Conservation (phyloP, 106 monocot genomes). For the Apostasia shenzhenica region DNA sequence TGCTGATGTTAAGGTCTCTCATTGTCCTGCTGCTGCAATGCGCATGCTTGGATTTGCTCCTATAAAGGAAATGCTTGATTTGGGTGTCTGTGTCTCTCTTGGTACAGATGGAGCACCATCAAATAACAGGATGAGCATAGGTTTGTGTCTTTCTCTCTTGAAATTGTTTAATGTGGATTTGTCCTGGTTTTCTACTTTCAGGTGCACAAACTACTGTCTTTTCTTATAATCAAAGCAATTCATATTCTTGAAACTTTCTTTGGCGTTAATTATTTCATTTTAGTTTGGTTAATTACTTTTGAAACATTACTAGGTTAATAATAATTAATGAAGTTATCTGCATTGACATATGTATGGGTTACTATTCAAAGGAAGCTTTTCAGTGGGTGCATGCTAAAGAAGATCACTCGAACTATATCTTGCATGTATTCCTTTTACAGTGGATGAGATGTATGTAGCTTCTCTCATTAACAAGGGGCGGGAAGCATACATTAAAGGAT, state of each 20-base stretch:
- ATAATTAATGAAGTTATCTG: no score
- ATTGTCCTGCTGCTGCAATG: conserved; percentile 95
- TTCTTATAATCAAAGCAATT: no score
- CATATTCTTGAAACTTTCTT: no score
- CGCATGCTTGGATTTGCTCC: conserved; percentile 93
- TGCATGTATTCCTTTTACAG: conserved; percentile 23
- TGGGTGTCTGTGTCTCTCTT: conserved; percentile 82
- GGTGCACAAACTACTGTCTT: no score
- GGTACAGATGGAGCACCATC: conserved; percentile 98
- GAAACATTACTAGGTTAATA: no score
- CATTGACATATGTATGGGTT: no score
- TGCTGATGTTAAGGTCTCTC: conserved; percentile 79
- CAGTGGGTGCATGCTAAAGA: no score
- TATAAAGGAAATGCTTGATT: conserved; percentile 78
- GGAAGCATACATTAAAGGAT: conserved; percentile 50
- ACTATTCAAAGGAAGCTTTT: no score
- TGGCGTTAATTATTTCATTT: no score
- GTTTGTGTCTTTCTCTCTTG: conserved; percentile 25
- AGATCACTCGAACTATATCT: no score
- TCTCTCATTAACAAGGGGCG: conserved; percentile 90
- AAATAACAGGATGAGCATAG: conserved; percentile 96
- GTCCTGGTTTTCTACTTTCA: no score
- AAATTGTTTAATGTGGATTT: background rate
- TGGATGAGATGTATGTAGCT: conserved; percentile 96
- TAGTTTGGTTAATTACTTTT: no score